Evolutionary conservation across 768 basidiomycete species (phyloP).

Genomic region (Macrolepiota albuminosa): DNA sequence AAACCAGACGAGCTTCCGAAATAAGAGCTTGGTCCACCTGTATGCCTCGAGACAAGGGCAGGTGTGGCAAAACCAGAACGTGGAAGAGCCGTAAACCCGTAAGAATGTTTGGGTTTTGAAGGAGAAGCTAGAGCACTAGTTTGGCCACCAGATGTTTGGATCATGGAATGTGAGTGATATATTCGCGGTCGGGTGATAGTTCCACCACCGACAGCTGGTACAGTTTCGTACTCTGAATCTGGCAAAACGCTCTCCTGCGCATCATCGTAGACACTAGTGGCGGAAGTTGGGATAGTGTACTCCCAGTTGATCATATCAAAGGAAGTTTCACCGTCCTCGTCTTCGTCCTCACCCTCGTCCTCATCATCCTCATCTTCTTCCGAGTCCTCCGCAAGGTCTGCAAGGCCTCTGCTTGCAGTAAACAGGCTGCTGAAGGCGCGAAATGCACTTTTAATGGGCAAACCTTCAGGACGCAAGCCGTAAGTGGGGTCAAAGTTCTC

Average conservation of each 20-base stretch:
- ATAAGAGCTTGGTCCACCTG: slow-evolving; percentile 21
- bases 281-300: slow-evolving; percentile 43
- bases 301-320: slow-evolving; percentile 74
- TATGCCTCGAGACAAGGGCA: slow-evolving; percentile 21
- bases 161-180: slow-evolving; percentile 79
- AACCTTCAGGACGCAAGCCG: slow-evolving; percentile 86
- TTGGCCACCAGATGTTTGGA: slow-evolving; percentile 38
- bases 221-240: slow-evolving; percentile 69
- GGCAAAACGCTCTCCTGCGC: slow-evolving; percentile 32
- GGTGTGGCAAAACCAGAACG: slow-evolving; percentile 22
- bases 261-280: slow-evolving; percentile 36
- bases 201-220: slow-evolving; percentile 91
- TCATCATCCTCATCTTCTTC: slow-evolving; percentile 40
- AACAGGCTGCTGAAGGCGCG: slow-evolving; percentile 74
- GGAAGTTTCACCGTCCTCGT: slow-evolving; percentile 35
- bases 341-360: slow-evolving; percentile 28
- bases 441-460: slow-evolving; percentile 83
- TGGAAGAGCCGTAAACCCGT: slow-evolving; percentile 9
- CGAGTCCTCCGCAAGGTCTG: slow-evolving; percentile 73
- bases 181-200: slow-evolving; percentile 80
- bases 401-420: slow-evolving; percentile 61
- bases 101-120: slow-evolving; percentile 15
- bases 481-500: slow-evolving; percentile 97
- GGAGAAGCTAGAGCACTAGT: slow-evolving; percentile 16
- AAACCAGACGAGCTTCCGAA: slow-evolving; percentile 15